Percentiles rank a stretch among this genome's conserved stretches.
Evolutionary conservation across 2,329 filamentous ascomycete species (phyloP).

Genomic region (Colletotrichum sp.): DNA sequence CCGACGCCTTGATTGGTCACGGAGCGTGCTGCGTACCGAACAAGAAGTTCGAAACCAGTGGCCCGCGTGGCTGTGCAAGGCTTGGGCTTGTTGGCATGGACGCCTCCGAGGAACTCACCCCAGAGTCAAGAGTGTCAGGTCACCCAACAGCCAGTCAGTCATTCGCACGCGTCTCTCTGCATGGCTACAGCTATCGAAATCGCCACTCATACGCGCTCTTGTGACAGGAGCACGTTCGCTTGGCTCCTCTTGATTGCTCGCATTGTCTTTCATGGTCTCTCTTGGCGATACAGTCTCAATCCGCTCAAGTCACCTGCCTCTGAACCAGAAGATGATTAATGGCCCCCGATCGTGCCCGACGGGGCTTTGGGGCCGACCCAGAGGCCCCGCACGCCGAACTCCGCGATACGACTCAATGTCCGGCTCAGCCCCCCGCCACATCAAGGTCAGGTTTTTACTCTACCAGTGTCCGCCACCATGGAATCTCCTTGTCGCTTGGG

Average conservation of each 20-base stretch:
- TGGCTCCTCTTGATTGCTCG: neutral
- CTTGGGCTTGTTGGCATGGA: neutral
- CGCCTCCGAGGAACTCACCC: neutral
- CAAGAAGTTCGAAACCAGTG: neutral
- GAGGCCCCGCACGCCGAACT: neutral
- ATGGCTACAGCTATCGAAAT: neutral
- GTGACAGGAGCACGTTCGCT: neutral
- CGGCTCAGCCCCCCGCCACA: neutral
- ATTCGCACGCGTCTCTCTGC: neutral
- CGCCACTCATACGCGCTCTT: conserved; percentile 8
- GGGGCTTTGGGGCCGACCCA: neutral
- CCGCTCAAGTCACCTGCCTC: neutral
- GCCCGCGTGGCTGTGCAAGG: conserved; percentile 16
- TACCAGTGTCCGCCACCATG: neutral
- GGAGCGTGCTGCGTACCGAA: neutral
- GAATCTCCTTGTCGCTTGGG: neutral
- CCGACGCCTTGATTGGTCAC: neutral
- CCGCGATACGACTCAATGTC: neutral
- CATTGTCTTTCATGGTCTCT: neutral
- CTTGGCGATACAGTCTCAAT: neutral
- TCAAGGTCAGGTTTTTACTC: neutral
- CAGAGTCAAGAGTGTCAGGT: neutral
- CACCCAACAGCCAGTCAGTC: neutral
- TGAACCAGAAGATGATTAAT: neutral
- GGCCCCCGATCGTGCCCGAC: neutral